phyloP scores from a whole-genome alignment of 2,329 filamentous ascomycete genomes.

The Fusarium marasasianum region DNA sequence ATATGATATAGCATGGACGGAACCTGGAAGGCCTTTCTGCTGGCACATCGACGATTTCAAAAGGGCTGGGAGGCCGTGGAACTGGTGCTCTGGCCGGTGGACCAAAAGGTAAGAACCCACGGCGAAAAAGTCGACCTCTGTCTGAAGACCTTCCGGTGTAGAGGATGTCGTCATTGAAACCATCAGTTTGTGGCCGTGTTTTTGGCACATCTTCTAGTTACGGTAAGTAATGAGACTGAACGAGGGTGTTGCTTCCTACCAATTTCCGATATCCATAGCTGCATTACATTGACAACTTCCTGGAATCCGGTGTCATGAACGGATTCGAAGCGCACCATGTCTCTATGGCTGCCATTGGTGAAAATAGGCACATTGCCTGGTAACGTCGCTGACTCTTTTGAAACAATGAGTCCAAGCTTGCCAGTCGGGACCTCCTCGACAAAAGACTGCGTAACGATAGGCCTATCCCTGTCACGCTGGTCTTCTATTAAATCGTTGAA shows the following conservation, averaged over 20 bases:
- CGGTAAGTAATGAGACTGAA: not conserved
- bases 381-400: not conserved
- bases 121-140: fast-evolving
- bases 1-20: not conserved
- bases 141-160: fast-evolving
- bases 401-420: fast-evolving
- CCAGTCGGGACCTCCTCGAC: fast-evolving
- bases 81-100: too few species aligned
- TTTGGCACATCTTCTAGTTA: not conserved
- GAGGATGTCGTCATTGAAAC: fast-evolving
- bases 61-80: fast-evolving
- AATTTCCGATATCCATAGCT: not conserved
- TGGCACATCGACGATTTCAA: not conserved
- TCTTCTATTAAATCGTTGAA: not conserved
- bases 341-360: fast-evolving
- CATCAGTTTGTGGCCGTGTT: fast-evolving
- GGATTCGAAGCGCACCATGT: not conserved
- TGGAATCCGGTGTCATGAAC: not conserved
- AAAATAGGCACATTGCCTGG: not conserved
- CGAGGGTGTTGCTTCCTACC: not conserved
- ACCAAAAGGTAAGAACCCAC: too few species aligned
- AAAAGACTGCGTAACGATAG: not conserved
- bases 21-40: not conserved
- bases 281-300: not conserved
- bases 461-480: fast-evolving